Evolutionary conservation across 2,329 filamentous ascomycete species (phyloP).

Genomic region (Mycosphaerella sp.): DNA sequence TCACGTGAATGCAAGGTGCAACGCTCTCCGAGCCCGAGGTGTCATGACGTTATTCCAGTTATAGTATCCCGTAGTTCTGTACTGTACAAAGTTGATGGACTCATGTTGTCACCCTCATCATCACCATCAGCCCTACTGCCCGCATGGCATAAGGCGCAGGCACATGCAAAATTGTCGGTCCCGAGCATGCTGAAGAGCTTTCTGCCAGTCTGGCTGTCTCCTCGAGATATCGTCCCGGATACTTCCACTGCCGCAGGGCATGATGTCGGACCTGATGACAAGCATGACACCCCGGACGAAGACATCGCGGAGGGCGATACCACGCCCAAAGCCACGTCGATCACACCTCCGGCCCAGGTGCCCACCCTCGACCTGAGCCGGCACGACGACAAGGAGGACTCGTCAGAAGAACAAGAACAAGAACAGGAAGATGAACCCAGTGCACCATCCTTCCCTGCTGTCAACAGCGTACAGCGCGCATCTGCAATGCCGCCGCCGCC

Average conservation of each 20-base stretch:
- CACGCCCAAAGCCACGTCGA: constrained; percentile 31
- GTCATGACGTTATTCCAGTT: constrained; percentile 12
- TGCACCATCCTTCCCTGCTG: constrained; percentile 41
- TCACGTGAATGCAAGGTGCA: no score
- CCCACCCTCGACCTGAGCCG: constrained; percentile 27
- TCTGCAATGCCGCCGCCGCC: constrained; percentile 35
- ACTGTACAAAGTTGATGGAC: no score
- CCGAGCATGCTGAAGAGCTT: constrained; percentile 35
- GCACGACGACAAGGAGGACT: constrained; percentile 33
- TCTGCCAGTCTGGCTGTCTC: constrained; percentile 27
- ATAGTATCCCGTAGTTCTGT: no score
- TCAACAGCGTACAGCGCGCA: constrained; percentile 44
- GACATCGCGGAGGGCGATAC: constrained; percentile 22
- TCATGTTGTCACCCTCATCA: no score
- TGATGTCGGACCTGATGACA: background rate
- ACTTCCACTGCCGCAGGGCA: background rate
- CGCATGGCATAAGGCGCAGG: no score
- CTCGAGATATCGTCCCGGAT: constrained; percentile 2
- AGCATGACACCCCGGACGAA: constrained; percentile 12
- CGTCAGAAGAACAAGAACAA: background rate
- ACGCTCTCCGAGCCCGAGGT: no score
- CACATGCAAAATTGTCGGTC: no score
- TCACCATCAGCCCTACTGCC: constrained; percentile 14
- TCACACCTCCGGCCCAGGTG: constrained; percentile 16
- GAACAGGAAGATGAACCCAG: constrained; percentile 12